Base-by-base conservation (phyloP, 106 monocot species). In the Dendrobium chrysotoxum region DNA sequence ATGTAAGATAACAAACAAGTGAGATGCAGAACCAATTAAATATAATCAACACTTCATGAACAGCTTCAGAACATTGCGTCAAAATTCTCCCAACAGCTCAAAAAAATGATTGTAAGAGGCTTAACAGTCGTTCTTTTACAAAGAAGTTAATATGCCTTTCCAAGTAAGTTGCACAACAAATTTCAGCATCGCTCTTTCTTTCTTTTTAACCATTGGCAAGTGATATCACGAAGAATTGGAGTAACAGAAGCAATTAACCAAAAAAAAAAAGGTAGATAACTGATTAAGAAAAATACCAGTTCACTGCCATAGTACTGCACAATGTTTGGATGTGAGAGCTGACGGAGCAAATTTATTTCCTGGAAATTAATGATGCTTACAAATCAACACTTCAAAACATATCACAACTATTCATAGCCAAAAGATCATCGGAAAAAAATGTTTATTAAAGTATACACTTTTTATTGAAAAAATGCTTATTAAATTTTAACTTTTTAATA, bases 291-390 rank as follows among this genome's bases (percentile, higher is more conserved):
- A 30, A 35, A 31, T 91, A 96, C 96, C 85, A 93, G 79, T 71
- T 96, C 96, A 83, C 93, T 93, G 79, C 93, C 91, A 83, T 87
- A 88, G 76, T 96, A 96, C n/a, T 83, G 93, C 44, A 96, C 96
- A 73, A 96, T 90, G 73, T 91, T 93, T 80, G 91, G 88, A 81
- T 96, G 96, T 39, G 89, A 87, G 1, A 96, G 86, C 70, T 91
- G 85, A 65, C 93, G 87, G 28, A 96, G 93, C 82, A 96, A 83
- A 40, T 71, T 53, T 79, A 96, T 90, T 85, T 96, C 96, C 96
- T 96, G 74, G 9, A 16, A 74, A 41, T 73, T 40, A 3, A 73
- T 73, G 38, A 73, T 40, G 73, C 40, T 11, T 64, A 40, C 25
- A 30, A 28, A 80, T 65, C 45, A 75, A 64, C 28, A 70, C 30